phyloP scores from a whole-genome alignment of 345 rosid species.

The Linum tenue region DNA sequence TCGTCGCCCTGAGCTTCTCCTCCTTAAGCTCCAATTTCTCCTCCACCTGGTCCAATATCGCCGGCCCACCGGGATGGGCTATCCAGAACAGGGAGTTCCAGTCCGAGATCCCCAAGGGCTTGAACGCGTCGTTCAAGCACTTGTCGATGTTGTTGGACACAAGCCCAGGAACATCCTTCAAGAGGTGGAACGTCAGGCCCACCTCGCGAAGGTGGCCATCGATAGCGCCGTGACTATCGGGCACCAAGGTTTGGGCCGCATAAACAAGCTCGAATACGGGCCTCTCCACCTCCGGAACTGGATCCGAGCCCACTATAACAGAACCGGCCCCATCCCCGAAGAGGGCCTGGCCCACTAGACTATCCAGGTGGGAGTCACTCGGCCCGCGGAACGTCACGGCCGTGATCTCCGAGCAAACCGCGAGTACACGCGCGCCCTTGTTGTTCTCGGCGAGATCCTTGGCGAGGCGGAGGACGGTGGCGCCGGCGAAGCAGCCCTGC shows the following conservation, averaged over 20 bases:
- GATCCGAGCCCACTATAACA: slow-evolving; percentile 1
- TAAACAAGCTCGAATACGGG: background rate
- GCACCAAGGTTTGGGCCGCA: background rate
- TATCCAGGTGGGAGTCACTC: background rate
- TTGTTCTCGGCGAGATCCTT: slow-evolving; percentile 5
- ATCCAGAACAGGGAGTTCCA: slow-evolving; percentile 5
- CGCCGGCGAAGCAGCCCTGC: slow-evolving; percentile 4
- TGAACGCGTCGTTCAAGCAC: background rate
- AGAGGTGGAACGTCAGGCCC: background rate
- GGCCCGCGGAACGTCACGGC: slow-evolving; percentile 3
- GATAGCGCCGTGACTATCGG: background rate
- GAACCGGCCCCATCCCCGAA: background rate
- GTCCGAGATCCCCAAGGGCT: slow-evolving; percentile 2
- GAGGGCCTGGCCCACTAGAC: slow-evolving; percentile 1
- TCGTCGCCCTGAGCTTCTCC: slow-evolving; percentile 1
- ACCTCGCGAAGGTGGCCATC: slow-evolving; percentile 3
- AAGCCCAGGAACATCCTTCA: slow-evolving; percentile 1
- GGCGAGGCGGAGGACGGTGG: slow-evolving; percentile 6
- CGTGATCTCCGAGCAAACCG: background rate
- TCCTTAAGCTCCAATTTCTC: background rate
- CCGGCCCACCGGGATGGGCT: background rate
- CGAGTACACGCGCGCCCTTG: slow-evolving; percentile 3
- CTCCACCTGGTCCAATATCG: slow-evolving; percentile 2
- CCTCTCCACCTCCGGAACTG: background rate
- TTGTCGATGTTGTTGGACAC: slow-evolving; percentile 1